Conservation (phyloP, 2,329 filamentous ascomycete species). For the Botryosphaeria dothidea region DNA sequence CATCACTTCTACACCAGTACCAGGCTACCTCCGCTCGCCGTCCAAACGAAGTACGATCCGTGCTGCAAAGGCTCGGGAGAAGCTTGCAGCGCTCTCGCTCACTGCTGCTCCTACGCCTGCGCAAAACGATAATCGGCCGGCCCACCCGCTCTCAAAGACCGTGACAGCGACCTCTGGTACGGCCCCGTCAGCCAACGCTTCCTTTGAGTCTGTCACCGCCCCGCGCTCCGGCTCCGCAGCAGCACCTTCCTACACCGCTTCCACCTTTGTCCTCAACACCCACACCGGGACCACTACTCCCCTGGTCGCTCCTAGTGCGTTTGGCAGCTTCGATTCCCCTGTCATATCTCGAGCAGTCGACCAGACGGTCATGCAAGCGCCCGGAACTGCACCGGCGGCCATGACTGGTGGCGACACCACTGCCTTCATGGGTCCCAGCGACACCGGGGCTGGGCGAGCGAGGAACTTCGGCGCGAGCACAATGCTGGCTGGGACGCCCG, state of each 20-base stretch:
- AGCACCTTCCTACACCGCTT: conserved; percentile 23
- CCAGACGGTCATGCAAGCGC: background rate
- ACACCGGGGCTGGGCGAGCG: background rate
- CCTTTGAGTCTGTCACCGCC: conserved; percentile 20
- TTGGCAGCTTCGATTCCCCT: background rate
- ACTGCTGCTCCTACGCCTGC: background rate
- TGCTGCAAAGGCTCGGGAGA: conserved; percentile 19
- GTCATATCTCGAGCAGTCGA: background rate
- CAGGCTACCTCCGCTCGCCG: conserved; percentile 50
- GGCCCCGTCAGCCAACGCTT: background rate
- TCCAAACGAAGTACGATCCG: conserved; percentile 42
- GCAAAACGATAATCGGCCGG: background rate
- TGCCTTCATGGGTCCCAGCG: background rate
- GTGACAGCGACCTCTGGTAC: background rate
- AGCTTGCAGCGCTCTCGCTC: conserved; percentile 20
- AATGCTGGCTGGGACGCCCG: background rate
- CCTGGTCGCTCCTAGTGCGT: background rate
- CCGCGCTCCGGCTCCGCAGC: conserved; percentile 24
- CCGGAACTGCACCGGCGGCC: background rate
- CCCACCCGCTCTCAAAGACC: background rate
- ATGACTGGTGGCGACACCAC: background rate
- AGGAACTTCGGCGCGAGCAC: conserved; percentile 6
- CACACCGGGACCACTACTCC: conserved; percentile 15
- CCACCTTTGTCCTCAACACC: conserved; percentile 6
- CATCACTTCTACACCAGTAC: conserved; percentile 24